Evolutionary conservation across 2,329 filamentous ascomycete species (phyloP), one percentile per base, ranked within the genome.

Genomic region (Colletotrichum ledebouriae): DNA sequence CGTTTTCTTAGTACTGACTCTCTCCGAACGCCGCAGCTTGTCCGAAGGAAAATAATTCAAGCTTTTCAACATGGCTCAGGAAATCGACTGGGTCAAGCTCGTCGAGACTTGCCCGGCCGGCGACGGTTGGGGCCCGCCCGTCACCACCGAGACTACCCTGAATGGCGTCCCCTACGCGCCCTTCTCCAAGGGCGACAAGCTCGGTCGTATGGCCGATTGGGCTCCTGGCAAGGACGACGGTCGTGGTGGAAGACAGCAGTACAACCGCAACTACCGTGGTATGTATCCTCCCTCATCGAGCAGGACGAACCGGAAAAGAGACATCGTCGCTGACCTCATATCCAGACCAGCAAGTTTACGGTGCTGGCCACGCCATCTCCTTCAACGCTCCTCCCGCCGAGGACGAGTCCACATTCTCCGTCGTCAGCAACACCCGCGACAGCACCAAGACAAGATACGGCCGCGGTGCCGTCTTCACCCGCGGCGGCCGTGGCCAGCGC

Each of bases 191-290:
- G 94, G 94, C 79, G 96, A 99, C 86, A 98, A 98, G 87, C 87
- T 99, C 69, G 96, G 96, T 77, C 94, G 96, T 80, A 98, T 99
- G 94, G 96, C 96, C 70, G 96, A 99, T 86, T 99, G 96, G 96
- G 97, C 94, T 17, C 78, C 90, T 55, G 90, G 92, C 80, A 98
- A 98, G 83, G 93, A 96, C 70, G 88, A 90, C 74, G 84, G 86
- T 57, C 86, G 89, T 70, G 92, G 92, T 73, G 93, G 94, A 71
- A 87, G 95, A 78, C 90, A 92, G 80, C 93, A 96, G 78, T 98
- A 97, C 82, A 94, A 95, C 81, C 88, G 95, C 74, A 96, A 94
- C 81, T 98, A 92, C 83, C 91, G 96, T 89, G 94, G 94, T 97
- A 81, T 57, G 83, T 73, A 37, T 46, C 42, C 15, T 37, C 20